These are phyloP conservation scores for Diaporthe humulicola DNA, from an alignment of 2,329 filamentous ascomycete species.

Conservation along the genomic window DNA sequence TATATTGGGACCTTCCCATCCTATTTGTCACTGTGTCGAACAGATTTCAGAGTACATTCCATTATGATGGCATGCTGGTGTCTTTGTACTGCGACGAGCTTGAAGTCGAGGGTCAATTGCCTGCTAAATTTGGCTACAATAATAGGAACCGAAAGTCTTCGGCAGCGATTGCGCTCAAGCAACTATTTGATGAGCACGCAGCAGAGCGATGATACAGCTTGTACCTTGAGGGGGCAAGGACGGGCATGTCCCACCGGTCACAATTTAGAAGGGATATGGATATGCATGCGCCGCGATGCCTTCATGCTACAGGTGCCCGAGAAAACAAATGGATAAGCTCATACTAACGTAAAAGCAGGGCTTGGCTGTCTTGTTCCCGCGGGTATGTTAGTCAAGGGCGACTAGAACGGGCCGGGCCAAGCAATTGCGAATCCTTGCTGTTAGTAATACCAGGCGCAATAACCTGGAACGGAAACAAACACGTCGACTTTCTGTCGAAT, in stretches of 20 bases:
- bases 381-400: conserved; percentile 4
- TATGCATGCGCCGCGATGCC: not conserved
- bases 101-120: not conserved
- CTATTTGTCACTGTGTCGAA: not conserved
- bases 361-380: not conserved
- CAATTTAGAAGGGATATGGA: not conserved
- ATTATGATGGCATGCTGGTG: not conserved
- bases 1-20: too few relatives aligned
- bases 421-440: conserved; percentile 4
- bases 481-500: conserved; percentile 7
- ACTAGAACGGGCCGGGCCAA: conserved; percentile 12
- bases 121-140: not conserved
- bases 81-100: not conserved
- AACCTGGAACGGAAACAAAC: conserved; percentile 12
- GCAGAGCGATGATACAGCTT: not conserved
- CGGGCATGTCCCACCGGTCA: not conserved
- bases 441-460: conserved; percentile 11
- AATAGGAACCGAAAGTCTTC: not conserved
- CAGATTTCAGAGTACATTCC: not conserved
- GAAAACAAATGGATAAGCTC: not conserved
- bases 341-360: conserved; percentile 8
- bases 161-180: not conserved
- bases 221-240: not conserved
- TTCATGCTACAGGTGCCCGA: not conserved
- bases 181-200: not conserved